These are phyloP conservation scores for Leccinum truebloodii DNA, from an alignment of 768 basidiomycete genomes.

Conservation along the genomic window DNA sequence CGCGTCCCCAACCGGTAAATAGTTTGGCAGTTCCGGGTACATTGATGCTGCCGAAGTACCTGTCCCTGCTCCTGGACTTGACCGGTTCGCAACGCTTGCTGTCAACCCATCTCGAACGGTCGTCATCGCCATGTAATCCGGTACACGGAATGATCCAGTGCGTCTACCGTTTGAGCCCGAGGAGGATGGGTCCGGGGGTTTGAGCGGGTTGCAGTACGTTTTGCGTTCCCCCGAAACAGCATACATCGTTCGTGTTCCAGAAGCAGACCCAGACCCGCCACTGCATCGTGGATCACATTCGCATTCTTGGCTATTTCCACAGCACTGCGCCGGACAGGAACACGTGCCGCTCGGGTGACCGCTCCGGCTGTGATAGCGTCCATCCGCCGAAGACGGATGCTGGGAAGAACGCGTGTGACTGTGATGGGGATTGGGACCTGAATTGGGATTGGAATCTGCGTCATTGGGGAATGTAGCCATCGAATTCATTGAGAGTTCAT, in stretches of 20 bases:
- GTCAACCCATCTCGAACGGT: constrained; percentile 30
- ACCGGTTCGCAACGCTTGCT: constrained; percentile 22
- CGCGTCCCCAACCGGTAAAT: constrained; percentile 22
- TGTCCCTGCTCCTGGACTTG: constrained; percentile 14
- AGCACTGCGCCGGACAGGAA: constrained; percentile 34
- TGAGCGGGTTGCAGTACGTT: constrained; percentile 13
- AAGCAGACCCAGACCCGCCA: constrained; percentile 12
- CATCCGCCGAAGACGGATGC: constrained; percentile 21
- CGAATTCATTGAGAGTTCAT: constrained; percentile 26
- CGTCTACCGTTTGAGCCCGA: constrained; percentile 14
- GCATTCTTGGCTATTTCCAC: constrained; percentile 34
- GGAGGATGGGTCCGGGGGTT: constrained; percentile 14
- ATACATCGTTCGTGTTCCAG: constrained; percentile 26
- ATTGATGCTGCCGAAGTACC: constrained; percentile 14
- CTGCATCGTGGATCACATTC: constrained; percentile 29
- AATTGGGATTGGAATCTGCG: constrained; percentile 10
- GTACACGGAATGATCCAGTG: constrained; percentile 26
- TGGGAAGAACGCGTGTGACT: constrained; percentile 17
- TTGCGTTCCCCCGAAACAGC: constrained; percentile 38
- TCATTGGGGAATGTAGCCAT: constrained; percentile 15
- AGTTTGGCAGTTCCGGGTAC: constrained; percentile 28
- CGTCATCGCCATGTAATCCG: constrained; percentile 37
- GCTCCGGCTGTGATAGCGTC: constrained; percentile 37
- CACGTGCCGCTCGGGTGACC: constrained; percentile 35
- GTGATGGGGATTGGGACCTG: constrained; percentile 2